A percentile compares a stretch with the other conserved stretches of the same genome.
These are phyloP conservation scores for Protomyces lactucae-debilis DNA, from an alignment of 1,139 yeast species.

Conservation along the genomic window DNA sequence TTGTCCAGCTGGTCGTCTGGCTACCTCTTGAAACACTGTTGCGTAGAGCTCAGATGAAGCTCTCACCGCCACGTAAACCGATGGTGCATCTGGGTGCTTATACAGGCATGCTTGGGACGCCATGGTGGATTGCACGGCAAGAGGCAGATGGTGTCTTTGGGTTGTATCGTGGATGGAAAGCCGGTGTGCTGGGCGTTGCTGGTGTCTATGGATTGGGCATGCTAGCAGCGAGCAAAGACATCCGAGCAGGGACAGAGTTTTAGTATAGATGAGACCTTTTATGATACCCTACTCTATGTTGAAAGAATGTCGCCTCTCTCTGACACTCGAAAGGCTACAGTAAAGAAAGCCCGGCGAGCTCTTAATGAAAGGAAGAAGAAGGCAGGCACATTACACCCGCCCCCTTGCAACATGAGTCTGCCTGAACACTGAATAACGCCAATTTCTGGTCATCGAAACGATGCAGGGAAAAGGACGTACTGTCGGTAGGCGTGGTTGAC, in stretches of 20 bases:
- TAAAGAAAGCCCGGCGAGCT: background rate
- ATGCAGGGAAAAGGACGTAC: background rate
- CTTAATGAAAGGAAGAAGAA: slow-evolving; percentile 1
- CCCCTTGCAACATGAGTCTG: background rate
- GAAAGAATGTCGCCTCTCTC: background rate
- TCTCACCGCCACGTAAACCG: slow-evolving; percentile 38
- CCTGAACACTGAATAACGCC: slow-evolving; percentile 2
- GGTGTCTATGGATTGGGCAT: slow-evolving; percentile 26
- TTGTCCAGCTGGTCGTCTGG: slow-evolving; percentile 65
- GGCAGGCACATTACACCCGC: background rate
- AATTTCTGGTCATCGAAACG: background rate
- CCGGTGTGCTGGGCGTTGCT: slow-evolving; percentile 12
- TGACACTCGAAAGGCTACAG: slow-evolving; percentile 1
- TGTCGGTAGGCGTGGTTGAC: background rate
- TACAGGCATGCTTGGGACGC: slow-evolving; percentile 49
- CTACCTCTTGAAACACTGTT: slow-evolving; percentile 83
- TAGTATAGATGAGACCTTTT: background rate
- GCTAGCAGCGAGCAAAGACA: slow-evolving; percentile 5
- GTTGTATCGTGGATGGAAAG: slow-evolving; percentile 27
- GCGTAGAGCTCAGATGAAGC: slow-evolving; percentile 74
- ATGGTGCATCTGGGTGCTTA: slow-evolving; percentile 46
- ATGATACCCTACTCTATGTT: background rate
- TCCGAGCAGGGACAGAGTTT: slow-evolving; percentile 13
- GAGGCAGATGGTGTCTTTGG: slow-evolving; percentile 27
- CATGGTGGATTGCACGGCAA: slow-evolving; percentile 45